A percentile compares a stretch with the other conserved stretches of the same genome.
Evolutionary conservation across 768 basidiomycete species (phyloP).

Genomic region (Termitomyces sp.): DNA sequence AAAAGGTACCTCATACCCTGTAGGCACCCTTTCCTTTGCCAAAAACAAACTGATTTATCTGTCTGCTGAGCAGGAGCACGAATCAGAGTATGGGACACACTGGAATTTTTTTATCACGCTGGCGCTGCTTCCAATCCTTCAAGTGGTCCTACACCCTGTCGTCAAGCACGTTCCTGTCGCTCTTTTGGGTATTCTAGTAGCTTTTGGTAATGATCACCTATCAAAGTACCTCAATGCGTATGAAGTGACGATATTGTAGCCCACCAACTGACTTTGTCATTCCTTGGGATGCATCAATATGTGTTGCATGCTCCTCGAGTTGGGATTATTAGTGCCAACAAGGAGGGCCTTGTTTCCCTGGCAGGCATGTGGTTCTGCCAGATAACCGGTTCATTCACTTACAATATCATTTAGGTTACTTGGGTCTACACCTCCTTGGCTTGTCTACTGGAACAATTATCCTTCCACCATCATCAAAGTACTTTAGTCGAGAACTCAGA

Average conservation of each 20-base stretch:
- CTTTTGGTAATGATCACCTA: constrained; percentile 37
- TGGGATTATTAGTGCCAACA: constrained; percentile 73
- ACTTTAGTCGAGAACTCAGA: constrained; percentile 57
- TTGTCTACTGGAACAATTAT: constrained; percentile 77
- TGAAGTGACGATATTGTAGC: constrained; percentile 37
- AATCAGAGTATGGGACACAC: constrained; percentile 92
- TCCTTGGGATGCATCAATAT: constrained; percentile 54
- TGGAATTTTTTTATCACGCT: constrained; percentile 99
- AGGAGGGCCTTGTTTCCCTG: constrained; percentile 87
- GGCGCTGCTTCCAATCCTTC: constrained; percentile 71
- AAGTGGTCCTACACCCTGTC: constrained; percentile 67
- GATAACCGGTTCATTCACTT: not conserved
- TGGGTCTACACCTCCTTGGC: constrained; percentile 86
- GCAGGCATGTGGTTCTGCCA: constrained; percentile 41
- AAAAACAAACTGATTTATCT: not conserved
- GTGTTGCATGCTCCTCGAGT: constrained; percentile 63
- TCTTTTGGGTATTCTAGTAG: constrained; percentile 58
- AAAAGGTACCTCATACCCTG: constrained; percentile 93
- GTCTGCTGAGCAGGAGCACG: constrained; percentile 66
- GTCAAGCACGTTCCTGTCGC: constrained; percentile 56
- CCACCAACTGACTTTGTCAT: constrained; percentile 67
- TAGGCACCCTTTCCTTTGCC: constrained; percentile 26
- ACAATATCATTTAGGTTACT: constrained; percentile 57
- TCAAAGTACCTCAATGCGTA: not conserved
- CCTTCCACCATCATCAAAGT: constrained; percentile 74